phyloP scores from a whole-genome alignment of 495 filamentous ascomycete species.

The Annulohypoxylon stygium region DNA sequence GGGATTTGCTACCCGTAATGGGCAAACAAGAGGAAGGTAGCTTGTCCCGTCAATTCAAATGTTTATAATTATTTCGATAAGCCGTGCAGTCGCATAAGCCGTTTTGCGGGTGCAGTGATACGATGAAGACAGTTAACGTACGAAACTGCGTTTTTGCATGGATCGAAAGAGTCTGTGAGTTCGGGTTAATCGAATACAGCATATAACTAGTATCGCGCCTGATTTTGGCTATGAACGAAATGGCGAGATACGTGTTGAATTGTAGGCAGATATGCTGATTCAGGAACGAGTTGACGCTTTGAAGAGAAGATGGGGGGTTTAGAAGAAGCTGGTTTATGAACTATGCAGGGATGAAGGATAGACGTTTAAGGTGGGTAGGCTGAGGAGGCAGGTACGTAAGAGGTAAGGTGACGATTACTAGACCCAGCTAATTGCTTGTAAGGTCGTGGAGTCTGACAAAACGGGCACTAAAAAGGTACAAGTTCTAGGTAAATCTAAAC shows the following conservation, averaged over 20 bases:
- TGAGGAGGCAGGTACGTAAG: conserved; percentile 15
- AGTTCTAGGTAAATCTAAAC: not conserved
- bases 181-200: not conserved
- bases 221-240: not conserved
- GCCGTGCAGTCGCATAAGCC: conserved; percentile 1
- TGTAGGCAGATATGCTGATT: not conserved
- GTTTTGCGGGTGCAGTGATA: not conserved
- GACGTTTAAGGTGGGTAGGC: conserved; percentile 5
- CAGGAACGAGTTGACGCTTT: not conserved
- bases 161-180: not conserved
- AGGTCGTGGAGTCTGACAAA: not conserved
- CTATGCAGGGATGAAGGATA: not conserved
- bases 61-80: not conserved
- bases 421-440: not conserved
- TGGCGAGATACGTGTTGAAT: not conserved
- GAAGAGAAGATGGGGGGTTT: conserved; percentile 10
- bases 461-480: not conserved
- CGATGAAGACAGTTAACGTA: not conserved
- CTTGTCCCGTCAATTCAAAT: conserved; percentile 8
- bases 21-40: conserved; percentile 6
- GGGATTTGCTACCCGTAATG: not conserved
- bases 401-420: conserved; percentile 2
- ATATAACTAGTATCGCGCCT: not conserved
- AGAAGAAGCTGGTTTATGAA: conserved; percentile 6
- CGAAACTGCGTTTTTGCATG: not conserved